Evolutionary conservation across 2,329 filamentous ascomycete species (phyloP).

Genomic region (Fusarium abutilonis): DNA sequence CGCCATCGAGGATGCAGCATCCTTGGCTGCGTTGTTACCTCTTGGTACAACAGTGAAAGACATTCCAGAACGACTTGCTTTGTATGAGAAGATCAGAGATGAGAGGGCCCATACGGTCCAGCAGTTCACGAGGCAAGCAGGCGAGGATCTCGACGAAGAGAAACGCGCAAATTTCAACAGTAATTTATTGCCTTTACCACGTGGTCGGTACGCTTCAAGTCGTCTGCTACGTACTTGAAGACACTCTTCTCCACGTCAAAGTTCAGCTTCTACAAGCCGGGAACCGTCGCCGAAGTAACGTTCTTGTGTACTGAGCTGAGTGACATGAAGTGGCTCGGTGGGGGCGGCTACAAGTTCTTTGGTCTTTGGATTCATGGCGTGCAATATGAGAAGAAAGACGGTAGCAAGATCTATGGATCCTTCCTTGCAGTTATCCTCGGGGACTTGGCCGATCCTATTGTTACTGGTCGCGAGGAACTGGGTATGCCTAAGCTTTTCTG

Average conservation of each 20-base stretch:
- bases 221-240: constrained; percentile 59
- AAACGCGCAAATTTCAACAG: constrained; percentile 52
- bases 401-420: constrained; percentile 59
- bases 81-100: constrained; percentile 68
- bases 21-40: constrained; percentile 66
- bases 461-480: constrained; percentile 68
- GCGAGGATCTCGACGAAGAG: constrained; percentile 56
- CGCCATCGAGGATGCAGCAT: constrained; percentile 74
- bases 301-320: constrained; percentile 56
- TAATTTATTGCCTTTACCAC: constrained; percentile 54
- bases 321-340: constrained; percentile 69
- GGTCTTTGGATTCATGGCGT: constrained; percentile 72
- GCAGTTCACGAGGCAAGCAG: constrained; percentile 63
- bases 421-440: constrained; percentile 69
- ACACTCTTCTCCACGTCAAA: constrained; percentile 57
- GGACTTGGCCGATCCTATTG: constrained; percentile 66
- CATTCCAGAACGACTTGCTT: constrained; percentile 63
- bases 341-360: constrained; percentile 65
- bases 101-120: constrained; percentile 68
- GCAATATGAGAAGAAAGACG: constrained; percentile 62
- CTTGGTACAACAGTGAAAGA: constrained; percentile 55
- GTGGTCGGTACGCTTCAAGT: constrained; percentile 60
- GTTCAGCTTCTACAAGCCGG: constrained; percentile 55
- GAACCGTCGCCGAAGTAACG: constrained; percentile 57
- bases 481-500: constrained; percentile 69